A percentile compares a stretch with the other conserved stretches of the same genome.
Conservation (phyloP, 495 filamentous ascomycete genomes). For the Penicillium paxilli region DNA sequence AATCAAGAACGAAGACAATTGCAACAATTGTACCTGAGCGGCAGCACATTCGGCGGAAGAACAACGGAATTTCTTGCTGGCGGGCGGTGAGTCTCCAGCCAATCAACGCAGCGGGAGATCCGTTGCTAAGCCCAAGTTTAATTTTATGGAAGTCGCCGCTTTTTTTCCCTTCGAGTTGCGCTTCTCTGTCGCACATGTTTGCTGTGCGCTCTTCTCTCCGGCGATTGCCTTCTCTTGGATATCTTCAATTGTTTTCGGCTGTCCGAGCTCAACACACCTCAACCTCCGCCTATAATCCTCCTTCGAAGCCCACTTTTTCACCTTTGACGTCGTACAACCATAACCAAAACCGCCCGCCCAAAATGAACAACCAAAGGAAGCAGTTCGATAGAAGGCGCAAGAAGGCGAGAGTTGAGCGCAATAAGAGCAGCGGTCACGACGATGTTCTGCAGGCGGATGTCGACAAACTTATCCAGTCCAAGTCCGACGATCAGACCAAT, state of each 20-base stretch:
- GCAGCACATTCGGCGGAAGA: slow-evolving; percentile 28
- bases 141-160: slow-evolving; percentile 21
- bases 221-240: slow-evolving; percentile 10
- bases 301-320: background rate
- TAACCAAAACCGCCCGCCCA: background rate
- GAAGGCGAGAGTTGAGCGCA: slow-evolving; percentile 47
- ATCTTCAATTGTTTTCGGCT: background rate
- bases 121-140: slow-evolving; percentile 22
- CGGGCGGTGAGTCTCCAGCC: slow-evolving; percentile 26
- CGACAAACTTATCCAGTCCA: slow-evolving; percentile 57
- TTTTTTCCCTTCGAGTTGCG: slow-evolving; percentile 4
- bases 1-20: slow-evolving; percentile 14
- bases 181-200: slow-evolving; percentile 21
- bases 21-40: slow-evolving; percentile 11
- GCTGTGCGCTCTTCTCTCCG: slow-evolving; percentile 12
- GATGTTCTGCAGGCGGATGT: slow-evolving; percentile 77
- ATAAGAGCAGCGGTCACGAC: slow-evolving; percentile 50
- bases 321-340: too few relatives aligned
- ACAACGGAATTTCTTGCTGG: slow-evolving; percentile 31
- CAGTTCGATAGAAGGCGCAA: slow-evolving; percentile 50
- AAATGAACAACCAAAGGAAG: slow-evolving; percentile 26
- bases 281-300: background rate
- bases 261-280: slow-evolving; percentile 4
- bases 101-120: slow-evolving; percentile 26
- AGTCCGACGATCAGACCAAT: slow-evolving; percentile 30